These are phyloP conservation scores for Aphanomyces euteiches DNA, from an alignment of 352 stramenopile species.

Conservation along the genomic window DNA sequence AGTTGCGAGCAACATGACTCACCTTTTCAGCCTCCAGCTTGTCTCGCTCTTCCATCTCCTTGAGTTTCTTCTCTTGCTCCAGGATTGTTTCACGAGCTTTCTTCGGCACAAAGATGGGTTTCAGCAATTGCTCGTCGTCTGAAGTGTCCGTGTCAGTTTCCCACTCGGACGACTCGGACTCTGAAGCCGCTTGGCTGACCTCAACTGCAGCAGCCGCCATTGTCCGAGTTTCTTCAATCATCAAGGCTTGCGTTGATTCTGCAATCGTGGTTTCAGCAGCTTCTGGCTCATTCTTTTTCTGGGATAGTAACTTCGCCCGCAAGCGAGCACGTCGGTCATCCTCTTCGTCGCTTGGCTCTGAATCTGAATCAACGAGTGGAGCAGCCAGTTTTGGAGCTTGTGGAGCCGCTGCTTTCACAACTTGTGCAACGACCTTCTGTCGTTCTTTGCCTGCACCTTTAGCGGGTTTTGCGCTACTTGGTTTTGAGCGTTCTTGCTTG, in stretches of 20 bases:
- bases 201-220: neutral
- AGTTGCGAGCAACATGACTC: neutral
- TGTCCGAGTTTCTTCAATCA: neutral
- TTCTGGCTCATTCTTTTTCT: constrained; percentile 35
- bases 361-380: constrained; percentile 34
- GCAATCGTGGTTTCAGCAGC: constrained; percentile 4
- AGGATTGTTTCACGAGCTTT: constrained; percentile 81
- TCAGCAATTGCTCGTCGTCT: constrained; percentile 71
- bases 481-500: neutral
- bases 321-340: constrained; percentile 56
- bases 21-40: constrained; percentile 58
- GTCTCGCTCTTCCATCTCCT: constrained; percentile 59
- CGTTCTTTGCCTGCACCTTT: constrained; percentile 12
- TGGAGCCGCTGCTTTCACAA: constrained; percentile 14
- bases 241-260: neutral
- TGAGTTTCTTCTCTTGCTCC: constrained; percentile 68
- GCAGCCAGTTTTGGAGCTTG: neutral
- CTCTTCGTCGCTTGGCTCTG: constrained; percentile 58
- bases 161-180: constrained; percentile 53
- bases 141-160: constrained; percentile 81
- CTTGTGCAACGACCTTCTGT: constrained; percentile 17
- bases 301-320: constrained; percentile 52
- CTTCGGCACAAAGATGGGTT: constrained; percentile 90
- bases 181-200: constrained; percentile 1
- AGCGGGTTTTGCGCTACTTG: neutral